Evolutionary conservation across 2,329 filamentous ascomycete species (phyloP), one percentile per base, ranked within the genome.

Genomic region (Alternaria novae-zelandiae): DNA sequence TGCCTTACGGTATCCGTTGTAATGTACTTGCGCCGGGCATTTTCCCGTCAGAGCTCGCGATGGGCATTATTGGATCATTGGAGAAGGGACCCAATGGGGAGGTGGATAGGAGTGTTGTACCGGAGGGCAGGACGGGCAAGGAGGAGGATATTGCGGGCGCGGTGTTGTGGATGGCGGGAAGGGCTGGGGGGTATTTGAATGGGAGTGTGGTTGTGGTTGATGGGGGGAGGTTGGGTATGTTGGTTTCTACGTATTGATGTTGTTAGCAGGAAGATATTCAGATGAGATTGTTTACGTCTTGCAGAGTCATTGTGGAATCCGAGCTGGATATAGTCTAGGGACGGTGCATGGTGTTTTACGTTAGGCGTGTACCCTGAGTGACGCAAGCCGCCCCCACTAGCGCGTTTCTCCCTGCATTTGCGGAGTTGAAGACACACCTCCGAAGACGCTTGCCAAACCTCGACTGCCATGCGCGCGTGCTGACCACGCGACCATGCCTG

Each of bases 121-220:
- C 89, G 0, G 79, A 88, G n/a, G 85, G 85, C 44, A 82, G 89
- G 49, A 83, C 86, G 64, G 90, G 90, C 2, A 83, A 86, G 44
- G 84, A 88, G 61, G 79, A 87, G 68, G 90, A 91, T 71, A 87
- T 92, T 82, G 87, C 85, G 2, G 89, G 89, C 2, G 82, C 87
- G 51, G 84, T 92, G 25, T 74, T 93, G 54, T 92, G 89, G 81
- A 81, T 92, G 73, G 87, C 87, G 4, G 88, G 87, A 53, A 81
- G 85, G 65, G 89, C 89, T 3, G 90, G 90, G 1, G 87, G 86
- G 4, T 92, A 90, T 75, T 82, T 87, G 69, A 91, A 91, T 75
- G 90, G 89, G 3, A 85, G 85, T 63, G 83, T 89, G 15, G 79
- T 91, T 50, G 78, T 91, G 8, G 82, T 87, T 0, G 90, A 92